Evolutionary conservation across 495 filamentous ascomycete genomes (phyloP), one percentile per base, ranked within the genome.

Genomic region (Podospora comata): DNA sequence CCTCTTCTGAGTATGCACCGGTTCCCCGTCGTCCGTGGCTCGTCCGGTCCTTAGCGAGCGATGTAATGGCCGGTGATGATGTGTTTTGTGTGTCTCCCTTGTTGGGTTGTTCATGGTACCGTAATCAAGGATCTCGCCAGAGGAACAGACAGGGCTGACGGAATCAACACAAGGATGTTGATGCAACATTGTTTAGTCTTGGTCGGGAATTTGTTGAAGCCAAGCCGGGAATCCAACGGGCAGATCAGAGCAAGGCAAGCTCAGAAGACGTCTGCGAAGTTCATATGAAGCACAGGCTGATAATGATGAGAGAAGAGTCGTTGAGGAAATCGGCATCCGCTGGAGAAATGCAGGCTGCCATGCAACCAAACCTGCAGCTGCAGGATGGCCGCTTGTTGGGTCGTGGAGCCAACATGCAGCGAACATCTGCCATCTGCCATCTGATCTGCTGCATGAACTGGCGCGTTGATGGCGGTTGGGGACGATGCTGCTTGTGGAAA

Each of bases 141-240:
- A 48, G 39, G 39, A 16, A 18, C 39, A 48, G 39, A 48, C 39
- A 48, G 39, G 39, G 39, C 55, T 58, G 55, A 11, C 23, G 9
- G 55, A n/a, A 58, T 58, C 55, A 26, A 58, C 55, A 26, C 55
- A 58, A 58, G 55, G 55, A 58, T 58, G 55, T 20, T 58, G 55
- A 56, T 56, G 54, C 54, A 56, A 56, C 54, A 9, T 15, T 56
- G 30, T 32, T 48, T 13, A 48, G 39, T 48, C 39, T 48, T 16
- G 39, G 39, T 48, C 39, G 39, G 39, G 39, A 48, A 48, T 48
- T 48, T 48, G 39, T 13, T 48, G 39, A 11, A 13, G 39, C 39
- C 39, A 48, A 48, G 39, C 39, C 39, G 39, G 39, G 39, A 48
- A 48, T 11, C 15, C 39, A 48, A 48, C 39, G 39, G 39, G 39